Conservation (phyloP, 768 basidiomycete genomes). For the Rhizopogon vinicolor region DNA sequence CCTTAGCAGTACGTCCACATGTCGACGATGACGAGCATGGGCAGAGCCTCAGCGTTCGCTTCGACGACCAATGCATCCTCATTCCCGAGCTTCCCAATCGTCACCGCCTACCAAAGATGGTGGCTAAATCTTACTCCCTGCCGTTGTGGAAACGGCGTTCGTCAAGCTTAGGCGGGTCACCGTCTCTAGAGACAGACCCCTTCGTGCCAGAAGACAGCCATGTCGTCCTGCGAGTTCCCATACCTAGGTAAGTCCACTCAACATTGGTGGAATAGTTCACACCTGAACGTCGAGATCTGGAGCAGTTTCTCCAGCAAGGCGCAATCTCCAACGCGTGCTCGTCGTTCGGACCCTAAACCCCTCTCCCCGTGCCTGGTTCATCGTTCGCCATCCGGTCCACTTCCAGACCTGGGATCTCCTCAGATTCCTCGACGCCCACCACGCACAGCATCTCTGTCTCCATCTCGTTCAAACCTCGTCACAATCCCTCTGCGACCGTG, state of each 20-base stretch:
- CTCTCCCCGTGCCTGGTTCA: conserved; percentile 56
- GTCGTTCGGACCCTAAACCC: conserved; percentile 27
- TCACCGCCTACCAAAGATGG: conserved; percentile 43
- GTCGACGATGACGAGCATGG: conserved; percentile 13
- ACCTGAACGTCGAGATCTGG: background rate
- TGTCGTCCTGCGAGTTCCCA: conserved; percentile 54
- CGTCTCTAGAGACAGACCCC: conserved; percentile 19
- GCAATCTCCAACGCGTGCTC: conserved; percentile 37
- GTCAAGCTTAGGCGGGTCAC: conserved; percentile 8
- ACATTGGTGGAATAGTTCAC: background rate
- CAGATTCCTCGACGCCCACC: conserved; percentile 12
- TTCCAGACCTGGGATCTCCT: background rate
- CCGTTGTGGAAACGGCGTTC: conserved; percentile 56
- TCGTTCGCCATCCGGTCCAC: conserved; percentile 26
- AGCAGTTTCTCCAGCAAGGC: conserved; percentile 40
- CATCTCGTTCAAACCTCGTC: conserved; percentile 33
- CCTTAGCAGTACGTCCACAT: background rate
- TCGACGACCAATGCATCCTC: conserved; percentile 68
- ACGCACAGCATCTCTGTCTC: conserved; percentile 23
- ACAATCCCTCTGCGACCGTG: conserved; percentile 72
- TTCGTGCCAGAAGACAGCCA: conserved; percentile 32
- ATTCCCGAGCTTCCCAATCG: conserved; percentile 53
- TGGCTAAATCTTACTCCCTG: conserved; percentile 64
- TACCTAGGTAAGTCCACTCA: conserved; percentile 48
- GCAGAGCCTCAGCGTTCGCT: conserved; percentile 45